phyloP scores from a whole-genome alignment of 2,329 filamentous ascomycete genomes.

The Ceratocystis alfenasii region DNA sequence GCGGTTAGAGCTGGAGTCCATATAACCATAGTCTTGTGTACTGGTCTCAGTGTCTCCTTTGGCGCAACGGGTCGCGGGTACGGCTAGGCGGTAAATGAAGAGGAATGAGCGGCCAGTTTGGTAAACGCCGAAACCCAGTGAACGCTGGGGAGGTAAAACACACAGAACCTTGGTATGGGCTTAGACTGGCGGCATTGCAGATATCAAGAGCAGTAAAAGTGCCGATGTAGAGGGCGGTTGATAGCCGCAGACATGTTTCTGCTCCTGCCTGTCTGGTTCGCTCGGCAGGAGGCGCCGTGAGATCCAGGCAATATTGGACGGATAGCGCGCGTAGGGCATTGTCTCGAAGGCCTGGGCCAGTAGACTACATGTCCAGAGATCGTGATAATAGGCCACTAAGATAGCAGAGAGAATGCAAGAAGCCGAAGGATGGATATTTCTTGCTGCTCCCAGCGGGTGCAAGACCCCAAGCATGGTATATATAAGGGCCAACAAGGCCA shows the following conservation, averaged over 20 bases:
- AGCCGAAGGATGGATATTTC: background rate
- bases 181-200: background rate
- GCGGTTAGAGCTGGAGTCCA: background rate
- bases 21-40: background rate
- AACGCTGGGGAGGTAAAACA: background rate
- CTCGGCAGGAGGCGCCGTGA: background rate
- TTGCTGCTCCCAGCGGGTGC: background rate
- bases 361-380: background rate
- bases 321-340: background rate
- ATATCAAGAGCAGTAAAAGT: background rate
- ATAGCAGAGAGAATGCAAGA: background rate
- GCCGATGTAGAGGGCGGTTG: background rate
- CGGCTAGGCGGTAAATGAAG: slow-evolving; percentile 3
- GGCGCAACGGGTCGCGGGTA: background rate
- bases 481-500: background rate
- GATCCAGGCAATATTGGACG: background rate
- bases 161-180: background rate
- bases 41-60: background rate
- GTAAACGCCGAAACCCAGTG: background rate
- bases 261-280: background rate
- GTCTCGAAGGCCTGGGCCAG: background rate
- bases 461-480: background rate
- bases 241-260: background rate
- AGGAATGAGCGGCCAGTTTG: background rate
- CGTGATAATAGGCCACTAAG: background rate